Evolutionary conservation across 768 basidiomycete genomes (phyloP).

Genomic region (Candolleomyces eurysporus): DNA sequence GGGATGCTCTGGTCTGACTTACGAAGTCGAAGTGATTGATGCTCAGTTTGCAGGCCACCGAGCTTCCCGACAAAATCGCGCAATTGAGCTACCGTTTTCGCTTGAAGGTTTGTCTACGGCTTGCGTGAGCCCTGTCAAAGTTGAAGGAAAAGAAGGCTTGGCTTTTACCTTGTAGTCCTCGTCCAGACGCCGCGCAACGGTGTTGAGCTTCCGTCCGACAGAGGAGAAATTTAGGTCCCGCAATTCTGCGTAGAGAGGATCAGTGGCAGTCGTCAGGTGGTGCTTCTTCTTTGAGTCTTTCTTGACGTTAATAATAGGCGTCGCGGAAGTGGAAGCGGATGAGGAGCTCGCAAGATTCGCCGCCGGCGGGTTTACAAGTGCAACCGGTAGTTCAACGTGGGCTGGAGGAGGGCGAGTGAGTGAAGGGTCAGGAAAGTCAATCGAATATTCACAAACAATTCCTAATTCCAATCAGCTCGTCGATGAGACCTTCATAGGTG

Average conservation of each 20-base stretch:
- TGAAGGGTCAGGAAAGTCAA: neutral
- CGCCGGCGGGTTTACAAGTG: constrained; percentile 61
- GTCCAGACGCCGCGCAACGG: constrained; percentile 80
- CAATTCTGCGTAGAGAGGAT: constrained; percentile 79
- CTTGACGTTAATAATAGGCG: constrained; percentile 50
- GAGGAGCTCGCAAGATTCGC: constrained; percentile 33
- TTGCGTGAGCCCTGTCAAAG: constrained; percentile 6
- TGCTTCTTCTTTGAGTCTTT: constrained; percentile 91
- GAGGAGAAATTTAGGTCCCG: constrained; percentile 91
- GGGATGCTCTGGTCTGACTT: constrained; percentile 29
- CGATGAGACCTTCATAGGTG: constrained; percentile 94
- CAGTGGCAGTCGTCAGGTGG: constrained; percentile 71
- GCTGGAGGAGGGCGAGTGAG: constrained; percentile 39
- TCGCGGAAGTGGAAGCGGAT: constrained; percentile 31
- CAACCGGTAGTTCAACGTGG: constrained; percentile 77
- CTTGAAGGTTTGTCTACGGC: constrained; percentile 71
- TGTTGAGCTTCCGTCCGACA: constrained; percentile 79
- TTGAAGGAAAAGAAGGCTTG: neutral
- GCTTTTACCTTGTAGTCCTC: constrained; percentile 82
- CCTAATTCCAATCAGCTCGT: constrained; percentile 87
- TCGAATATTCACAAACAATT: constrained; percentile 60
- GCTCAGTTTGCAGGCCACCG: constrained; percentile 89
- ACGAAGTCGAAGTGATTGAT: constrained; percentile 88
- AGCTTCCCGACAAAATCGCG: constrained; percentile 95
- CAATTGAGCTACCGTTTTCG: constrained; percentile 89